These are phyloP conservation scores for Lactarius pseudohatsudake DNA, from an alignment of 768 basidiomycete species.

Conservation along the genomic window DNA sequence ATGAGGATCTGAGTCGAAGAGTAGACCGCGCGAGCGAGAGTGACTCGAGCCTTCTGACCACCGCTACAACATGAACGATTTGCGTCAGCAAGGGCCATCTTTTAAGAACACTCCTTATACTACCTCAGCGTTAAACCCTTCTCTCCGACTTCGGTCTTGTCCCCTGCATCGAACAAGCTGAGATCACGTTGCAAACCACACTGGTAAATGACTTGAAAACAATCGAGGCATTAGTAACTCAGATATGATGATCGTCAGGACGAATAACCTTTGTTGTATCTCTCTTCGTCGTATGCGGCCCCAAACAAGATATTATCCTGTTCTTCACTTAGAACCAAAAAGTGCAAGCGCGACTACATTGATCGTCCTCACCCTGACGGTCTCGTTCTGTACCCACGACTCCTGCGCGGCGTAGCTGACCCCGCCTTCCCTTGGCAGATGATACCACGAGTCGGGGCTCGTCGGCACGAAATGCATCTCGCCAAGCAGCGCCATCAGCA, in stretches of 20 bases:
- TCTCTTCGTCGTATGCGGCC: too few relatives aligned
- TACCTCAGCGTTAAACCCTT: slow-evolving; percentile 53
- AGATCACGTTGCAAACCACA: slow-evolving; percentile 41
- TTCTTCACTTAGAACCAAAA: background rate
- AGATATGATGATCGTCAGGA: too few relatives aligned
- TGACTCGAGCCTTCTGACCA: slow-evolving; percentile 59
- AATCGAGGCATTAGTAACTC: too few relatives aligned
- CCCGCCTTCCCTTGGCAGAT: slow-evolving; percentile 64
- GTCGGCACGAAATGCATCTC: slow-evolving; percentile 66
- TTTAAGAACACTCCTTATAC: too few relatives aligned
- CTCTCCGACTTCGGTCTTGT: slow-evolving; percentile 56
- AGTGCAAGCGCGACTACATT: background rate
- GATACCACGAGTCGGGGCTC: slow-evolving; percentile 59
- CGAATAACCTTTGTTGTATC: too few relatives aligned
- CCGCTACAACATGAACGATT: slow-evolving; percentile 36
- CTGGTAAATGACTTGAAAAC: slow-evolving; percentile 31
- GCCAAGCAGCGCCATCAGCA: slow-evolving; percentile 63
- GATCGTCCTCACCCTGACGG: slow-evolving; percentile 49
- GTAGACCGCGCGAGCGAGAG: slow-evolving; percentile 59
- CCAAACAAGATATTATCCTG: too few relatives aligned
- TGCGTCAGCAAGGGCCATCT: too few relatives aligned
- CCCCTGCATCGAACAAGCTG: slow-evolving; percentile 47
- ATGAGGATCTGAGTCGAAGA: slow-evolving; percentile 39
- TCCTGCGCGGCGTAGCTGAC: slow-evolving; percentile 83
- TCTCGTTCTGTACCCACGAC: slow-evolving; percentile 82